Evolutionary conservation across 78 protist genomes (phyloP).

Genomic region (slime mould (Dictyostelium discoideum)): dicty_2.7 NC_007090.3:1949001-1949500

Average conservation of each 20-base stretch:
- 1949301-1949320: neutral
- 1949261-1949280: conserved; percentile 81
- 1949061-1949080: conserved; percentile 86
- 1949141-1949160: conserved; percentile 49
- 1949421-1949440: conserved; percentile 72
- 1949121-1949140: conserved; percentile 61
- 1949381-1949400: neutral
- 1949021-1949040: conserved; percentile 85
- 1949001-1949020: conserved; percentile 91
- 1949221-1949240: conserved; percentile 46
- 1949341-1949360: neutral
- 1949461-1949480: conserved; percentile 26
- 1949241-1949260: conserved; percentile 37
- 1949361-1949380: neutral
- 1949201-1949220: conserved; percentile 26
- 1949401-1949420: conserved; percentile 59
- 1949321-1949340: neutral
- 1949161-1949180: conserved; percentile 36
- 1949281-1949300: conserved; percentile 11
- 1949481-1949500: conserved; percentile 16
- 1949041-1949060: conserved; percentile 87
- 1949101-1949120: conserved; percentile 61
- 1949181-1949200: conserved; percentile 29
- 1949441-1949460: conserved; percentile 67
- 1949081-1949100: conserved; percentile 47